Base-by-base conservation (phyloP, 2,329 filamentous ascomycete species). In the Aphanoascus verrucosus region DNA sequence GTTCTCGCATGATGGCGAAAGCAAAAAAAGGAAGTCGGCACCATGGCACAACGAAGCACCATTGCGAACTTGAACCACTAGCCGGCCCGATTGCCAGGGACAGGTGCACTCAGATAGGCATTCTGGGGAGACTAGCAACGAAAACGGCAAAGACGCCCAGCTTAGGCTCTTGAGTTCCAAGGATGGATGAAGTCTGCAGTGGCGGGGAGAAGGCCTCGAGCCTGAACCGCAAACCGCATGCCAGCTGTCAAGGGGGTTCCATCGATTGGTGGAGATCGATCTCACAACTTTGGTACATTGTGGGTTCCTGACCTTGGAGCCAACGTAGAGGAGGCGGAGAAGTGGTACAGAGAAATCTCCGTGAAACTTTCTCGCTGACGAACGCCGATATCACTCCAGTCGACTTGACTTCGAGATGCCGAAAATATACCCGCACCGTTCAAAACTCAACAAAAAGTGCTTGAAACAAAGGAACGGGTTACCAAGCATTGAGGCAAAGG, bases 81-180 rank as follows among this genome's bases (percentile, higher is more conserved):
- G 6, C 19, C 19, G 19, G n/a, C 2, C 19, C n/a, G 14, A 15
- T 8, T 8, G 3, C 31, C 50, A 52, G 49, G 49, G 32, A 45
- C 49, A n/a, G 28, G 5, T 38, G 32, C 50, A 38, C 32, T 46
- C 34, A 17, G 32, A 46, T 52, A 52, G 50, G 50, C n/a, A 12
- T n/a, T 5, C 14, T n/a, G 50, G 43, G 35, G 7, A 46, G 14
- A n/a, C 41, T 46, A 46, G 42, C 12, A 17, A 32, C 34, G 9
- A 37, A 52, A 34, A 15, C 15, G 23, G 11, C 42, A 47, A 47
- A 15, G 5, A 23, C n/a, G 3, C 8, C 19, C 12, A 31, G n/a
- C 3, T 41, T 49, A 17, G n/a, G 19, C 46, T 23, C 15, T 23
- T 31, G 8, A 12, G 28, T 43, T 44, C 19, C 28, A 44, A 8